A percentile compares a stretch with the other conserved stretches of the same genome.
phyloP scores from a whole-genome alignment of 78 protist species.

The Parvularia atlantis region DNA sequence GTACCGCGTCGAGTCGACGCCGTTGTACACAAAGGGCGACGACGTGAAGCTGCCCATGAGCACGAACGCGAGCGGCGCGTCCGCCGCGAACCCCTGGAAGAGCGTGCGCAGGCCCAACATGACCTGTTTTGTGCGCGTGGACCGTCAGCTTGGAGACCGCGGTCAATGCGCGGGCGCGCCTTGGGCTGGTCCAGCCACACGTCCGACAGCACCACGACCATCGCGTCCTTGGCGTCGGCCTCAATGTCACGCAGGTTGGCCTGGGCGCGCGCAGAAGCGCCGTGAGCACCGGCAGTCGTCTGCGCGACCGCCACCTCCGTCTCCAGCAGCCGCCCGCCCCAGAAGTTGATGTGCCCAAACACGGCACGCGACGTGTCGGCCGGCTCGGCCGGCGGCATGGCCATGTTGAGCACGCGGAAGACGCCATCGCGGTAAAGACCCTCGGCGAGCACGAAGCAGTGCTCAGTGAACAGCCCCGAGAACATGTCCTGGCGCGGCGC shows the following conservation, averaged over 20 bases:
- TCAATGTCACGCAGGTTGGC: not conserved
- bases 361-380: not conserved
- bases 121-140: not conserved
- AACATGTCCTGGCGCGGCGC: no score
- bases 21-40: constrained; percentile 2
- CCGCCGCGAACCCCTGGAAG: constrained; percentile 12
- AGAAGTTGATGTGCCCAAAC: no score
- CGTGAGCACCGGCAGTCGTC: no score
- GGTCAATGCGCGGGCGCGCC: not conserved
- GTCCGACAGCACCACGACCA: constrained; percentile 41
- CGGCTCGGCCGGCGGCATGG: not conserved
- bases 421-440: not conserved
- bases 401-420: not conserved
- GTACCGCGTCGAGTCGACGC: no score
- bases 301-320: no score
- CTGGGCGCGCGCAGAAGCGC: no score
- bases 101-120: constrained; percentile 10
- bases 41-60: constrained; percentile 57
- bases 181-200: constrained; percentile 40
- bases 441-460: constrained; percentile 10
- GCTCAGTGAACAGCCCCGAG: constrained; percentile 8
- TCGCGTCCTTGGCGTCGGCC: not conserved
- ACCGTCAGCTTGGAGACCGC: not conserved
- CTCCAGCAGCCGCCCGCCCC: no score
- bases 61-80: constrained; percentile 27